Percentiles rank a stretch among this genome's conserved stretches.
These are phyloP conservation scores for Starmerella vaccinii DNA, from an alignment of 805 yeast species.

Conservation along the genomic window DNA sequence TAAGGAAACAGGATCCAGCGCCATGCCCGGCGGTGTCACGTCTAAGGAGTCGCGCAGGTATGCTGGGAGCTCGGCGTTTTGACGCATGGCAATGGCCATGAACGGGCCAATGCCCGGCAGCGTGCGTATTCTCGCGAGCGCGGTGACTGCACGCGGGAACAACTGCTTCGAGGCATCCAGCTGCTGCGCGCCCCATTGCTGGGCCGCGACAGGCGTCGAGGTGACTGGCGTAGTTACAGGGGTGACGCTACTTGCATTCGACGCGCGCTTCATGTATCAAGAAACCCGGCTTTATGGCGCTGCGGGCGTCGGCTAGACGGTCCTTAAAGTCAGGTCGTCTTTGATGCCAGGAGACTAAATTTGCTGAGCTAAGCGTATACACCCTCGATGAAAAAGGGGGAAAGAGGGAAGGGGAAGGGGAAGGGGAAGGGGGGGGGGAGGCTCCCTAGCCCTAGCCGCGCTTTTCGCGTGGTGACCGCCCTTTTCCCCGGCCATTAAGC, in stretches of 20 bases:
- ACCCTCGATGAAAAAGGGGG: too few relatives aligned
- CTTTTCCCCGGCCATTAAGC: too few relatives aligned
- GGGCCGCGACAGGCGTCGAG: constrained; percentile 22
- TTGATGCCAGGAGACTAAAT: constrained; percentile 7
- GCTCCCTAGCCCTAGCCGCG: too few relatives aligned
- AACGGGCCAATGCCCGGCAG: constrained; percentile 57
- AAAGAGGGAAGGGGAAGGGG: too few relatives aligned
- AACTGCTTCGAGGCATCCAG: constrained; percentile 50
- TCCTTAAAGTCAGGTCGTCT: neutral
- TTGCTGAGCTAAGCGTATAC: constrained; percentile 8
- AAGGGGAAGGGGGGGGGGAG: too few relatives aligned
- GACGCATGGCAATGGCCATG: constrained; percentile 46
- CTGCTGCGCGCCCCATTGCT: constrained; percentile 22
- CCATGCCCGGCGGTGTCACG: constrained; percentile 46
- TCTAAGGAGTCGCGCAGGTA: constrained; percentile 37
- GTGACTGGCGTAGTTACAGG: constrained; percentile 22
- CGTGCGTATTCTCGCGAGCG: constrained; percentile 45
- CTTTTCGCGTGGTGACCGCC: too few relatives aligned
- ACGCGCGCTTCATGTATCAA: constrained; percentile 15
- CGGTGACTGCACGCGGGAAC: constrained; percentile 51
- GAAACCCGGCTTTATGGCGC: neutral
- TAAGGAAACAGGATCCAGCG: constrained; percentile 85
- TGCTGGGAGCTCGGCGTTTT: constrained; percentile 20
- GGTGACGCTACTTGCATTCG: constrained; percentile 15
- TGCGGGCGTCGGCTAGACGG: neutral